Conservation (phyloP, 805 yeast species). For the Wickerhamiella sorbophila region DNA sequence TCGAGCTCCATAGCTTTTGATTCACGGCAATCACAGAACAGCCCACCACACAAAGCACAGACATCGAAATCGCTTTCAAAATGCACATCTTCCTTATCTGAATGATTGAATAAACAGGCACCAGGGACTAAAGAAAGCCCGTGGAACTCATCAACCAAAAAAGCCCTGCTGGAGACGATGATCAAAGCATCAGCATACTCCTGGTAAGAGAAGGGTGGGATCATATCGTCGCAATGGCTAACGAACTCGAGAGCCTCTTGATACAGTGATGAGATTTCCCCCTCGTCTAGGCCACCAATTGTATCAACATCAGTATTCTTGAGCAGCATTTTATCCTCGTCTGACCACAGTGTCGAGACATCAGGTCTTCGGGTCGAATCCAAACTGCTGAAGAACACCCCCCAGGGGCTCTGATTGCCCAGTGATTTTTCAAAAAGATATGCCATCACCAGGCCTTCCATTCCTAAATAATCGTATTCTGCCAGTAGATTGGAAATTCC, state of each 20-base stretch:
- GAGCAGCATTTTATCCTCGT: conserved; percentile 33
- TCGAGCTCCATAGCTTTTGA: conserved; percentile 15
- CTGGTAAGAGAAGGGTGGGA: conserved; percentile 8
- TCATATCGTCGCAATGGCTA: conserved; percentile 12
- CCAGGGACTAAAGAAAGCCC: conserved; percentile 74
- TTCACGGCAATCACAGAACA: conserved; percentile 29
- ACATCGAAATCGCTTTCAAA: conserved; percentile 46
- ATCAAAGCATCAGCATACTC: conserved; percentile 39
- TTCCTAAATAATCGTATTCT: conserved; percentile 48
- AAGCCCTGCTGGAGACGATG: conserved; percentile 61
- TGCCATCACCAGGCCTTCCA: conserved; percentile 50
- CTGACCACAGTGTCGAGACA: conserved; percentile 59
- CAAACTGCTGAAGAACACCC: conserved; percentile 43
- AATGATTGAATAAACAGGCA: conserved; percentile 81
- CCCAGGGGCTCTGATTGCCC: conserved; percentile 70
- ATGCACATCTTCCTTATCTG: conserved; percentile 45
- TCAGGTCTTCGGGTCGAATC: conserved; percentile 19
- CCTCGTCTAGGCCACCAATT: conserved; percentile 43
- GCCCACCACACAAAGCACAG: conserved; percentile 37
- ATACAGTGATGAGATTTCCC: conserved; percentile 26
- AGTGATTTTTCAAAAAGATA: conserved; percentile 55
- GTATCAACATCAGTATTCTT: conserved; percentile 48
- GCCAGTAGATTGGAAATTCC: conserved; percentile 49
- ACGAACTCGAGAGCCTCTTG: conserved; percentile 25
- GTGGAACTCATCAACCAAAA: conserved; percentile 63